Evolutionary conservation across 2,329 filamentous ascomycete species (phyloP).

Genomic region (Clonostachys sp.): DNA sequence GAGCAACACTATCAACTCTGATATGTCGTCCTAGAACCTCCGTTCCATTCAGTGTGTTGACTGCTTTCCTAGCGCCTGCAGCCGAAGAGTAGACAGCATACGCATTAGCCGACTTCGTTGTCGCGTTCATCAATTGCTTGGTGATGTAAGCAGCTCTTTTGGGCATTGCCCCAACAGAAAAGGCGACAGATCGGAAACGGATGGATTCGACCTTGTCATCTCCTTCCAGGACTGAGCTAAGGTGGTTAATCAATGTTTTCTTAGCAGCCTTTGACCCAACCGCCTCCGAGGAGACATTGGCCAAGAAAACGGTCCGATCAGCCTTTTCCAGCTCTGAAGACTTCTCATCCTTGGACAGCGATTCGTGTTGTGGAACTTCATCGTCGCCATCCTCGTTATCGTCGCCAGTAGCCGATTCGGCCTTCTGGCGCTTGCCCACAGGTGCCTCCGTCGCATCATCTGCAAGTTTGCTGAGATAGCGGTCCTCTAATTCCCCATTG

Average conservation of each 20-base stretch:
- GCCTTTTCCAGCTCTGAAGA: constrained; percentile 74
- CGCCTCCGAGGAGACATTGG: constrained; percentile 80
- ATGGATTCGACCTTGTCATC: constrained; percentile 81
- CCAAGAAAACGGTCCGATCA: constrained; percentile 83
- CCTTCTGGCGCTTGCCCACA: constrained; percentile 49
- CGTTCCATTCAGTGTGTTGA: constrained; percentile 75
- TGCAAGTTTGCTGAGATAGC: constrained; percentile 63
- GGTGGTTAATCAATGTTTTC: constrained; percentile 71
- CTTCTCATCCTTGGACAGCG: constrained; percentile 46
- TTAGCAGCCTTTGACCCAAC: constrained; percentile 79
- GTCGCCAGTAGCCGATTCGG: constrained; percentile 20
- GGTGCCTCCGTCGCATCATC: constrained; percentile 46
- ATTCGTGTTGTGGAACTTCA: constrained; percentile 51
- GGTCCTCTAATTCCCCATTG: constrained; percentile 65
- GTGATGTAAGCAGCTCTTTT: constrained; percentile 95
- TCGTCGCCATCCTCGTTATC: constrained; percentile 43
- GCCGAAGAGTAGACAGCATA: constrained; percentile 84
- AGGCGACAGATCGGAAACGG: constrained; percentile 90
- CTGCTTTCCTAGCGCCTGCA: constrained; percentile 71
- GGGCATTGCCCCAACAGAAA: constrained; percentile 69
- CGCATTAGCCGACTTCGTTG: constrained; percentile 89
- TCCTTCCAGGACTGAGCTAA: constrained; percentile 66
- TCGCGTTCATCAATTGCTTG: constrained; percentile 84
- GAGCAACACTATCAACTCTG: constrained; percentile 84
- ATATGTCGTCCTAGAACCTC: constrained; percentile 83